Conservation (phyloP, 192 early-diverging fungal genomes). For the Cetraspora pellucida region DNA sequence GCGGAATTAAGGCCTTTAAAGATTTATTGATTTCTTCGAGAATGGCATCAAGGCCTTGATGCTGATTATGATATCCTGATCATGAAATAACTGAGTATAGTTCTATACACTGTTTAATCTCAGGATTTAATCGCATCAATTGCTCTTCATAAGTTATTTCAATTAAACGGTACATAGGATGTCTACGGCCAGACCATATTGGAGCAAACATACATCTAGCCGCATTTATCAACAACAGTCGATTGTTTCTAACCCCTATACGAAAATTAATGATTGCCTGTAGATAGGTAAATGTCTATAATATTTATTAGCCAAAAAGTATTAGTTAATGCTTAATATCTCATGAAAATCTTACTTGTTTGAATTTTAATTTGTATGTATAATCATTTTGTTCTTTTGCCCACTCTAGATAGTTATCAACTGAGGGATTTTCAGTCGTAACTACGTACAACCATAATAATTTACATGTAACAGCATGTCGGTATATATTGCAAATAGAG, state of each 20-base stretch:
- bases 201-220: slow-evolving; percentile 6
- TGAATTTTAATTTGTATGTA: slow-evolving; percentile 6
- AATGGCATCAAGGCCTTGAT: no score
- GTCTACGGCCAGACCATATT: slow-evolving; percentile 1
- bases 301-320: not conserved
- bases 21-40: no score
- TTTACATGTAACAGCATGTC: no score
- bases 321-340: not conserved
- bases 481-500: slow-evolving; percentile 21
- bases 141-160: no score
- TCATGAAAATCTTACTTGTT: not conserved
- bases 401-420: not conserved
- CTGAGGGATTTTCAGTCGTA: not conserved
- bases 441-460: not conserved
- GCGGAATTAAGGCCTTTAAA: no score
- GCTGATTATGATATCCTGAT: no score
- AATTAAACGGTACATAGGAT: slow-evolving; percentile 19
- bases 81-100: no score
- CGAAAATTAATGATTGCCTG: slow-evolving; percentile 6
- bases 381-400: not conserved
- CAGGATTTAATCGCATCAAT: no score
- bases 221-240: not conserved
- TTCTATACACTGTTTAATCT: no score
- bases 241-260: not conserved
- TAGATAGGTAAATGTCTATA: not conserved